These are phyloP conservation scores for Metschnikowia sp. DNA, from an alignment of 805 yeast genomes.

Conservation along the genomic window DNA sequence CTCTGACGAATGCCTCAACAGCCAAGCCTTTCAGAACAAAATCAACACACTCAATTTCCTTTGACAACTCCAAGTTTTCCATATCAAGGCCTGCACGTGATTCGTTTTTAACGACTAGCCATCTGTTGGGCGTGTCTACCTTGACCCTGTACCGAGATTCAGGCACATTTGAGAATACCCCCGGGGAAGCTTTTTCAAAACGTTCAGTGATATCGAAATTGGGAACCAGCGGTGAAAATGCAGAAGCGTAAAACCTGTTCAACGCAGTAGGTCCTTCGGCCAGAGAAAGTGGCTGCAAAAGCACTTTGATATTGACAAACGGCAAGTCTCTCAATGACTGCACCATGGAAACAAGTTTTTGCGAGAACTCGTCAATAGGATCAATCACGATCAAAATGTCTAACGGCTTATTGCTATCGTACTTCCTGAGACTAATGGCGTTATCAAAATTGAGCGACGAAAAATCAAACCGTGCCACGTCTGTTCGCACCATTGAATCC, in stretches of 20 bases:
- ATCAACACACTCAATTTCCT: constrained; percentile 23
- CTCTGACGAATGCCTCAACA: constrained; percentile 69
- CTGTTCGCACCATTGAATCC: constrained; percentile 37
- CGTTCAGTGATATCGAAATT: constrained; percentile 27
- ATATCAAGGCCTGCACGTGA: constrained; percentile 47
- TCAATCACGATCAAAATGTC: constrained; percentile 63
- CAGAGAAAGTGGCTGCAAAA: constrained; percentile 54
- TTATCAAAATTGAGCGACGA: constrained; percentile 27
- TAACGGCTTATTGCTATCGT: constrained; percentile 33
- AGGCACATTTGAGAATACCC: constrained; percentile 31
- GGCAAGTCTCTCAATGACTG: constrained; percentile 40
- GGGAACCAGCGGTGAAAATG: constrained; percentile 31
- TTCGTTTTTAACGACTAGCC: constrained; percentile 59
- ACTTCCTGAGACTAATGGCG: constrained; percentile 23
- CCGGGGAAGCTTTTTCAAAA: neutral
- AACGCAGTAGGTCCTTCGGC: constrained; percentile 41
- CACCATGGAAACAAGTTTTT: constrained; percentile 50
- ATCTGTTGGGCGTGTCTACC: constrained; percentile 58
- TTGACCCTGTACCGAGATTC: constrained; percentile 25
- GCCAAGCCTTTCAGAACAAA: constrained; percentile 53
- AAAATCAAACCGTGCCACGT: constrained; percentile 48
- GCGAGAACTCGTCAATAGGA: constrained; percentile 71
- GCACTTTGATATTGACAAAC: constrained; percentile 51
- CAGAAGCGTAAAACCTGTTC: constrained; percentile 56
- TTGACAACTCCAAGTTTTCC: constrained; percentile 49